Conservation (phyloP, 495 filamentous ascomycete species). For the Daldinia bambusicola region DNA sequence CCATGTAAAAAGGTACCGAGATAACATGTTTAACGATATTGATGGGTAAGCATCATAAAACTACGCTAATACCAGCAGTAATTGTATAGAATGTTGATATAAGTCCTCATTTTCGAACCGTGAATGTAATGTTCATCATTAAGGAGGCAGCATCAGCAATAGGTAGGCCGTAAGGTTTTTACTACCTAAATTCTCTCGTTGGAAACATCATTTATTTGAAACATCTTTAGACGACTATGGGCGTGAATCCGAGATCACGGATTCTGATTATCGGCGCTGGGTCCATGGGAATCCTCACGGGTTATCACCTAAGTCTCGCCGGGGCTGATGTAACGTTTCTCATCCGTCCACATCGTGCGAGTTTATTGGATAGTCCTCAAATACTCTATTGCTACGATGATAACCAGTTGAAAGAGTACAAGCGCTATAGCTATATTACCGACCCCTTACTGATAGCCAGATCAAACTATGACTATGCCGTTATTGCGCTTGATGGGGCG, state of each 20-base stretch:
- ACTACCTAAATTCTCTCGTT: neutral
- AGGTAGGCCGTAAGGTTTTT: neutral
- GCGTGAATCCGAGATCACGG: neutral
- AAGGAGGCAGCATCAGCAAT: neutral
- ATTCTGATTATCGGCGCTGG: constrained; percentile 35
- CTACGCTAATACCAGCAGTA: neutral
- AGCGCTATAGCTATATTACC: constrained; percentile 6
- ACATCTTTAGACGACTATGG: neutral
- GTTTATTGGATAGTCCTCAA: constrained; percentile 23
- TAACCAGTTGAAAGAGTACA: constrained; percentile 31
- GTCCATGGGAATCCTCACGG: constrained; percentile 28
- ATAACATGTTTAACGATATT: neutral
- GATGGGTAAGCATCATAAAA: neutral
- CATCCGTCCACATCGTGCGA: constrained; percentile 30
- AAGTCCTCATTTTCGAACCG: neutral
- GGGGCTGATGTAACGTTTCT: constrained; percentile 36
- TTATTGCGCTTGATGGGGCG: neutral
- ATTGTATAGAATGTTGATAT: neutral
- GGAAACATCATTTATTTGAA: neutral
- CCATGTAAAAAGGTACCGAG: neutral
- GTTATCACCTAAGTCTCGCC: constrained; percentile 25
- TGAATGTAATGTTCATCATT: neutral
- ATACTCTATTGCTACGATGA: constrained; percentile 39
- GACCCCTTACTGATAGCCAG: neutral
- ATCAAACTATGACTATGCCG: neutral